A percentile compares a stretch with the other conserved stretches of the same genome.
phyloP scores from a whole-genome alignment of 805 yeast species.

The Saccharomycodes ludwigii region DNA sequence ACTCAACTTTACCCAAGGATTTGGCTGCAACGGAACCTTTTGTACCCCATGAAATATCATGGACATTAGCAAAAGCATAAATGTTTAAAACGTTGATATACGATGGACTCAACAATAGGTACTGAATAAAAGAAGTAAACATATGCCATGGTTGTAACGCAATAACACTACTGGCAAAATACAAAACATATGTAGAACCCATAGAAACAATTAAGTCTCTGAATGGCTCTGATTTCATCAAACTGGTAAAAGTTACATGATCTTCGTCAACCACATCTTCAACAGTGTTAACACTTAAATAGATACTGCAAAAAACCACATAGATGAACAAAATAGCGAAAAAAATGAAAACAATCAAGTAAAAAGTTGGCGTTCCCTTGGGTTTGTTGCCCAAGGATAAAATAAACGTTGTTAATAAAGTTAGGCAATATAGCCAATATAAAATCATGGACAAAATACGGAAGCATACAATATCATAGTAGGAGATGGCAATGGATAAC shows the following conservation, averaged over 20 bases:
- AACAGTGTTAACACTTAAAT: constrained; percentile 64
- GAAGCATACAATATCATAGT: constrained; percentile 57
- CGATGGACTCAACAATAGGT: constrained; percentile 72
- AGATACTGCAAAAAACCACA: constrained; percentile 78
- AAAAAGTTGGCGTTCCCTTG: constrained; percentile 72
- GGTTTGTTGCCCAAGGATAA: constrained; percentile 92
- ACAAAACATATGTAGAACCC: constrained; percentile 71
- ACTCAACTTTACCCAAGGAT: constrained; percentile 78
- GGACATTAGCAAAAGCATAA: constrained; percentile 91
- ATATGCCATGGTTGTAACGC: constrained; percentile 89
- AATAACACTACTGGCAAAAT: constrained; percentile 63
- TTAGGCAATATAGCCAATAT: constrained; percentile 74
- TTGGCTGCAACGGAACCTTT: constrained; percentile 64
- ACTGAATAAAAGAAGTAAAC: constrained; percentile 79
- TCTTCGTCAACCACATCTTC: constrained; percentile 29
- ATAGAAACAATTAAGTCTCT: constrained; percentile 82
- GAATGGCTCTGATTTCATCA: constrained; percentile 59
- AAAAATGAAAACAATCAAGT: constrained; percentile 58
- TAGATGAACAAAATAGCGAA: constrained; percentile 85
- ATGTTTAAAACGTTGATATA: constrained; percentile 86
- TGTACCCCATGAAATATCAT: constrained; percentile 97
- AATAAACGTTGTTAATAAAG: constrained; percentile 75
- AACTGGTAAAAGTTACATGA: constrained; percentile 26
- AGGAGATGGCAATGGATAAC: constrained; percentile 46
- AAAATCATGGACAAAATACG: constrained; percentile 65